Evolutionary conservation across 805 yeast species (phyloP).

Genomic region (Schwanniomyces pseudopolymorphus): DNA sequence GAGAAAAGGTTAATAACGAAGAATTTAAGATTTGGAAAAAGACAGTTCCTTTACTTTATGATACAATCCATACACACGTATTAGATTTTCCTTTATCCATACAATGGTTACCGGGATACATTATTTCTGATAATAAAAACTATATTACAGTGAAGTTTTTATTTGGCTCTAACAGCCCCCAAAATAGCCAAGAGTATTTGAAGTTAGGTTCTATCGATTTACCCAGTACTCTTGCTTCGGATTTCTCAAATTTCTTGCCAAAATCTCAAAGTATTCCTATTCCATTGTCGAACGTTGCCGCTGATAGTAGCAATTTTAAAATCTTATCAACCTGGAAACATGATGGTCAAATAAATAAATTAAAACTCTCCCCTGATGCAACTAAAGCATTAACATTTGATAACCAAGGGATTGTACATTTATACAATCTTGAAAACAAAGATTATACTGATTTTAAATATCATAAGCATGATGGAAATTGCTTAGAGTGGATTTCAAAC

Average conservation of each 20-base stretch:
- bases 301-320: slow-evolving; percentile 41
- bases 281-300: slow-evolving; percentile 18
- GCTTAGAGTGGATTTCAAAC: slow-evolving; percentile 64
- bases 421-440: slow-evolving; percentile 33
- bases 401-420: slow-evolving; percentile 48
- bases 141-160: slow-evolving; percentile 38
- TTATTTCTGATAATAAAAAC: slow-evolving; percentile 26
- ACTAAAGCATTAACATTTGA: slow-evolving; percentile 55
- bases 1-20: slow-evolving; percentile 68
- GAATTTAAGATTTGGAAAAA: slow-evolving; percentile 83
- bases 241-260: slow-evolving; percentile 25
- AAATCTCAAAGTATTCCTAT: slow-evolving; percentile 19
- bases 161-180: slow-evolving; percentile 49
- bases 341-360: slow-evolving; percentile 65
- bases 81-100: slow-evolving; percentile 70
- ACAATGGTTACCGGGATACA: slow-evolving; percentile 60
- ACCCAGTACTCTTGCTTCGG: slow-evolving; percentile 51
- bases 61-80: slow-evolving; percentile 66
- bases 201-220: slow-evolving; percentile 44
- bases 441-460: slow-evolving; percentile 38
- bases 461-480: slow-evolving; percentile 69
- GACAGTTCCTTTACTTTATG: slow-evolving; percentile 75
- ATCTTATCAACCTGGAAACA: slow-evolving; percentile 55
- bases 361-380: slow-evolving; percentile 52
- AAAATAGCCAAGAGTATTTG: slow-evolving; percentile 42